Evolutionary conservation across 139 green algal species (phyloP), one percentile per base, ranked within the genome.

Genomic region (Micromonas commoda): DNA sequence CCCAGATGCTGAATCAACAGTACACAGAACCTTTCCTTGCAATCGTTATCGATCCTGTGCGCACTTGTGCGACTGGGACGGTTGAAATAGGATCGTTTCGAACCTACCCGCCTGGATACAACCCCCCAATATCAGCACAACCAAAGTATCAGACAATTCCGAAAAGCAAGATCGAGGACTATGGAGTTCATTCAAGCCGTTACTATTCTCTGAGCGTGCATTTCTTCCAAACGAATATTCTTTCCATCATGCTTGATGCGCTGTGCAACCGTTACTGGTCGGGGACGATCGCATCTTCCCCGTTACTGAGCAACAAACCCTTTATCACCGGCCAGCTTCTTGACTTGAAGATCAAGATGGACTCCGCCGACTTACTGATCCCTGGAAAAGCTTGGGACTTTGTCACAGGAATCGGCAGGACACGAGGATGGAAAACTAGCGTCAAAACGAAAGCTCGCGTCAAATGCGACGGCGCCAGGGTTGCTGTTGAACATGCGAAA

Each of bases 81-180:
- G 93, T 98, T 31, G 93, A 97, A 78, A 94, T 98, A 77, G 94
- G 94, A 6, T 93, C 92, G 0, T 98, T 98, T 85, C 72, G 92
- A 4, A 97, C 91, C 23, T 85, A 86, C 63, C 82, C 82, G 34
- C 76, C 92, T 80, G 88, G 87, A 4, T 95, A 92, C 86, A 96
- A 92, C 71, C 87, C 92, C 0, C 90, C 92, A 90, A 92, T 77
- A 86, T 85, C 3, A 81, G 86, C 1, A 61, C 28, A 16, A 1
- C 89, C 80, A 57, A 90, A 98, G 88, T 97, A 98, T 84, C 94
- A 98, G 87, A 97, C 92, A 64, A 98, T 99, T 78, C 95, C 95
- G 0, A 76, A 97, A 71, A 91, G 87, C 79, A 98, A 98, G 86
- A 97, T 99, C 57, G 95, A 99, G 86, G 95, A 99, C 83, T 99